phyloP scores from a whole-genome alignment of 2,329 filamentous ascomycete genomes.

The Penicillium sp. region DNA sequence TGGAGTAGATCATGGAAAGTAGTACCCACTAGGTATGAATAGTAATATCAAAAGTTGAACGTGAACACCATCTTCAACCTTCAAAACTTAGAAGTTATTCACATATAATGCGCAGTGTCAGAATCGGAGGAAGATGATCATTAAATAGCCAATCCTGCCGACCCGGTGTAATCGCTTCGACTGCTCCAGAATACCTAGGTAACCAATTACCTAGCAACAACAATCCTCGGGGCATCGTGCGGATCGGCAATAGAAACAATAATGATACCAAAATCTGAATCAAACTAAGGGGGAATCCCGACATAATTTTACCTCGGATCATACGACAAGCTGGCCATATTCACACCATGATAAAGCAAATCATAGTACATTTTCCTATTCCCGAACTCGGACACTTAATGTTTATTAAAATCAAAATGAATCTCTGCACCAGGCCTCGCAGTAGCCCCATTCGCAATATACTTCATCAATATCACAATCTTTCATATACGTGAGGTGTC shows the following conservation, averaged over 20 bases:
- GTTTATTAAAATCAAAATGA: background rate
- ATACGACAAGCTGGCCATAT: conserved; percentile 5
- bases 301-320: background rate
- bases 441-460: conserved; percentile 4
- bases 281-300: conserved; percentile 8
- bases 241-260: conserved; percentile 12
- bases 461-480: too few relatives aligned
- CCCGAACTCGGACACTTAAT: background rate
- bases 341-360: conserved; percentile 11
- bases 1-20: too few relatives aligned
- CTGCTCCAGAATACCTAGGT: conserved; percentile 14
- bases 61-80: too few relatives aligned
- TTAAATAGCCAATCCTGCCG: too few relatives aligned
- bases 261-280: conserved; percentile 7
- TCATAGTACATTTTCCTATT: conserved; percentile 5
- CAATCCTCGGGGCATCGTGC: conserved; percentile 12
- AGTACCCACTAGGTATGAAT: too few relatives aligned
- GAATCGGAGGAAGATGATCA: too few relatives aligned
- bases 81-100: too few relatives aligned
- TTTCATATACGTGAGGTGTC: too few relatives aligned
- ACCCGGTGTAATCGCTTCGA: background rate
- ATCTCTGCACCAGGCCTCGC: conserved; percentile 8
- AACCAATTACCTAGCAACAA: conserved; percentile 14
- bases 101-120: too few relatives aligned
- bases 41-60: too few relatives aligned